phyloP scores from a whole-genome alignment of 1,139 yeast genomes.

The Petasospora fabianii region DNA sequence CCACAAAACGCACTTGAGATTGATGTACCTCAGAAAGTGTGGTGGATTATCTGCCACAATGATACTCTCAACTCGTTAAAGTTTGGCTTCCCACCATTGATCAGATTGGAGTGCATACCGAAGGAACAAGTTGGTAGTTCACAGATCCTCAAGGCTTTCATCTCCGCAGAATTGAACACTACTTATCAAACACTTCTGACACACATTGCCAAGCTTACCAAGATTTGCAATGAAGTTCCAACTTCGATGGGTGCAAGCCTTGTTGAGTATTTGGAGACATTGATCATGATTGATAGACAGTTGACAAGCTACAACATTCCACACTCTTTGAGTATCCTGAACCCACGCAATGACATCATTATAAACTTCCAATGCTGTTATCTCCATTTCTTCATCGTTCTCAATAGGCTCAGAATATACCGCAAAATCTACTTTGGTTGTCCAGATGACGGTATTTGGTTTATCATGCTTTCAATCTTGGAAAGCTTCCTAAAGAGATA shows the following conservation, averaged over 20 bases:
- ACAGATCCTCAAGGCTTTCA: slow-evolving; percentile 22
- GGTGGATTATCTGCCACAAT: slow-evolving; percentile 24
- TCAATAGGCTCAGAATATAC: slow-evolving; percentile 18
- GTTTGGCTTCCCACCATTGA: slow-evolving; percentile 17
- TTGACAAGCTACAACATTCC: slow-evolving; percentile 19
- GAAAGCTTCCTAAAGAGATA: slow-evolving; percentile 22
- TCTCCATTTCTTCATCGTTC: slow-evolving; percentile 14
- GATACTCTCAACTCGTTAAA: slow-evolving; percentile 20
- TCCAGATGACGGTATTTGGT: slow-evolving; percentile 18
- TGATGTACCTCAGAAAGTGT: slow-evolving; percentile 17
- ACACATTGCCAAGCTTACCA: slow-evolving; percentile 21
- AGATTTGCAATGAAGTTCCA: slow-evolving; percentile 20
- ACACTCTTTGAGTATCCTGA: slow-evolving; percentile 11
- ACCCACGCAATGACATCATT: slow-evolving; percentile 15
- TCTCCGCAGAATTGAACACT: slow-evolving; percentile 20
- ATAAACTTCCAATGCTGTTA: slow-evolving; percentile 21
- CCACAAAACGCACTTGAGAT: slow-evolving; percentile 22
- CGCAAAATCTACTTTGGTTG: slow-evolving; percentile 15
- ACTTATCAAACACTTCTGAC: slow-evolving; percentile 19
- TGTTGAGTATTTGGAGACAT: slow-evolving; percentile 16
- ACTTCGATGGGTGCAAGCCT: slow-evolving; percentile 9
- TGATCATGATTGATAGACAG: slow-evolving; percentile 22
- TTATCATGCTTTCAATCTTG: slow-evolving; percentile 20
- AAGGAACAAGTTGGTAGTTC: slow-evolving; percentile 15
- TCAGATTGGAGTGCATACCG: slow-evolving; percentile 16